These are phyloP conservation scores for Bipolaris cookei DNA, from an alignment of 2,329 filamentous ascomycete species.

Conservation along the genomic window DNA sequence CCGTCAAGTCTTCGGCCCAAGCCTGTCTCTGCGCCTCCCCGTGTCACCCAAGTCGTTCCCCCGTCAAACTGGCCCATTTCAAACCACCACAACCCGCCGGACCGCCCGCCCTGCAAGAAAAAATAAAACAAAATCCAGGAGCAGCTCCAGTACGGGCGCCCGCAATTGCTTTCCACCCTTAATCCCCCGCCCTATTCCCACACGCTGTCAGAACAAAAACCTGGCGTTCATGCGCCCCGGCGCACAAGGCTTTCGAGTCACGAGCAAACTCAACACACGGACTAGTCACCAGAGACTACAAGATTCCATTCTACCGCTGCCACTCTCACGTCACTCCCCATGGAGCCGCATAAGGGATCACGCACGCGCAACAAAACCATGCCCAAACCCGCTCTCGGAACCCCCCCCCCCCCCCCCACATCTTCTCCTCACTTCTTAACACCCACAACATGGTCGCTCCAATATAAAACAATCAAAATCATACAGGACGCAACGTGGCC, in stretches of 20 bases:
- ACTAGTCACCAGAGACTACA: conserved; percentile 10
- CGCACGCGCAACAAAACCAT: conserved; percentile 7
- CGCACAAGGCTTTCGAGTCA: conserved; percentile 11
- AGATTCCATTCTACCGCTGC: conserved; percentile 11
- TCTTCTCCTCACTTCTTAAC: conserved; percentile 13
- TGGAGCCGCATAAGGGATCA: conserved; percentile 11
- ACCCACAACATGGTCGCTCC: conserved; percentile 14
- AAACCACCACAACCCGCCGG: background rate
- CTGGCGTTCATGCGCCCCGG: conserved; percentile 2
- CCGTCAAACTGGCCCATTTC: conserved; percentile 2
- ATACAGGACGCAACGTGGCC: conserved; percentile 24
- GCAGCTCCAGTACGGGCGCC: background rate
- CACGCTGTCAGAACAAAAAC: background rate
- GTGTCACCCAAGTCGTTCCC: background rate
- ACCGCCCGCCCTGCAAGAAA: too few relatives aligned
- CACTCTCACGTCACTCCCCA: conserved; percentile 4
- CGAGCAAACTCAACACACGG: conserved; percentile 7
- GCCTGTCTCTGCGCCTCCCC: background rate
- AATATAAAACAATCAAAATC: conserved; percentile 22
- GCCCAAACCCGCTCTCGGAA: background rate
- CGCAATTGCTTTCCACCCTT: conserved; percentile 8
- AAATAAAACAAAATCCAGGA: background rate
- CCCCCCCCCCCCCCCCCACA: conserved; percentile 6
- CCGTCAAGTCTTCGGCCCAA: background rate
- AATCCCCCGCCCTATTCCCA: background rate